Evolutionary conservation across 768 basidiomycete genomes (phyloP), one percentile per base, ranked within the genome.

Genomic region (Boletus reticulatus): DNA sequence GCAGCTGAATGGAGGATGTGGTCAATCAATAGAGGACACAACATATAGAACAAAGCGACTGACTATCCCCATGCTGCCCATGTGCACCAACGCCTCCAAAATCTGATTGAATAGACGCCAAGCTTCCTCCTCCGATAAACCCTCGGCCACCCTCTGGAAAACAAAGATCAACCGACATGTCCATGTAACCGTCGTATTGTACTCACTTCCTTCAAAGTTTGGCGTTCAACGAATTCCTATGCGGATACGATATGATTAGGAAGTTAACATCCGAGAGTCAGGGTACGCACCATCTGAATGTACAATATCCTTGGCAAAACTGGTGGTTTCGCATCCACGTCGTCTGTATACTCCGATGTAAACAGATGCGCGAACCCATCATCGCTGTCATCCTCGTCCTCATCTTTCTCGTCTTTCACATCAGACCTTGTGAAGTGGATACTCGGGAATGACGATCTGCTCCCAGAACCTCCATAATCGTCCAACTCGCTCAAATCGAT

Each of bases 81-180:
- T 93, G 61, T 97, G 91, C 1, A 88, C 88, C 11, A 98, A 76
- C 1, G 94, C 94, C 58, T 96, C 93, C 32, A 96, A 71, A 37
- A 94, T 85, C 71, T 98, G 93, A 49, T 89, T 85, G 67, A 98
- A 93, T 14, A 97, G 73, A 20, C 89, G 76, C 95, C 95, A 98
- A 0, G 87, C 87, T 56, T 96, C 91, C 45, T 89, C 85, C 71
- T 94, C 92, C 1, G 81, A 77, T 8, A 98, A 72, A 2, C 90
- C 89, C 61, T 92, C 89, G 34, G 87, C 87, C 34, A 94, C 83
- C 43, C 88, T 78, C 85, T 88, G 48, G 4, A n/a, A 32, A 31
- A 13, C 46, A 34, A 29, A 19, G 22, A 20, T 62, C 19, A 51
- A 51, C 19, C 52, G 46, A 43, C 22, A 45, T 12, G 32, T 39